phyloP scores from a whole-genome alignment of 2,329 filamentous ascomycete genomes.

The Dactylonectria macrodidyma region DNA sequence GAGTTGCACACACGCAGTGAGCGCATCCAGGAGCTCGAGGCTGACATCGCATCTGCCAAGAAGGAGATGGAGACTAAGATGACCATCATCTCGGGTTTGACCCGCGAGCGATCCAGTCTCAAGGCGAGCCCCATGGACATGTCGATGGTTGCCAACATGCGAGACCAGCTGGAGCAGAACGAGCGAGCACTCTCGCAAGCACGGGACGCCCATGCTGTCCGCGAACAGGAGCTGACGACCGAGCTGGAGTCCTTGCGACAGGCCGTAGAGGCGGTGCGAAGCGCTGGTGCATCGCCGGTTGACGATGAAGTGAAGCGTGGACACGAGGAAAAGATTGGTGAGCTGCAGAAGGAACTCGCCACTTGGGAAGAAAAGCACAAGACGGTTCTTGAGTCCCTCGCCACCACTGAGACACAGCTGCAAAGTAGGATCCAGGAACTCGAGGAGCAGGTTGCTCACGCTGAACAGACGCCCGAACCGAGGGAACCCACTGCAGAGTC shows the following conservation, averaged over 20 bases:
- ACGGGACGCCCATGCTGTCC: slow-evolving; percentile 78
- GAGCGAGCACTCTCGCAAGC: slow-evolving; percentile 84
- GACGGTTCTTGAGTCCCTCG: slow-evolving; percentile 77
- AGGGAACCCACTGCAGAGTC: slow-evolving; percentile 56
- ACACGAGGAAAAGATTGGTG: slow-evolving; percentile 72
- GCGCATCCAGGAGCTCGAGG: slow-evolving; percentile 90
- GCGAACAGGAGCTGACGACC: slow-evolving; percentile 81
- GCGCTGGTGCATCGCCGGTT: slow-evolving; percentile 50
- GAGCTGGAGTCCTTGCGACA: slow-evolving; percentile 80
- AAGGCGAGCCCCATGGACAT: slow-evolving; percentile 90
- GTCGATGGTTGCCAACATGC: slow-evolving; percentile 87
- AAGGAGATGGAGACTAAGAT: slow-evolving; percentile 99
- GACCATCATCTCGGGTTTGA: slow-evolving; percentile 94
- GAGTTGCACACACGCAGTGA: slow-evolving; percentile 91
- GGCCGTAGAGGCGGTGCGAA: slow-evolving; percentile 58
- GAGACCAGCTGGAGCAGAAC: slow-evolving; percentile 89
- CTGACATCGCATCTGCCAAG: slow-evolving; percentile 84
- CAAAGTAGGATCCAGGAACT: slow-evolving; percentile 80
- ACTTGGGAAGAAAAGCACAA: slow-evolving; percentile 85
- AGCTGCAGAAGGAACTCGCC: slow-evolving; percentile 79
- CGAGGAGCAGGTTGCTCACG: slow-evolving; percentile 71
- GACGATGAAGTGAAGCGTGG: slow-evolving; percentile 52
- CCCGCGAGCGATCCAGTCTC: slow-evolving; percentile 91
- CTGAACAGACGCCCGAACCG: slow-evolving; percentile 64
- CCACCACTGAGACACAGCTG: slow-evolving; percentile 80